These are phyloP conservation scores for Ophiostoma fasciatum DNA, from an alignment of 2,329 filamentous ascomycete species.

Conservation along the genomic window DNA sequence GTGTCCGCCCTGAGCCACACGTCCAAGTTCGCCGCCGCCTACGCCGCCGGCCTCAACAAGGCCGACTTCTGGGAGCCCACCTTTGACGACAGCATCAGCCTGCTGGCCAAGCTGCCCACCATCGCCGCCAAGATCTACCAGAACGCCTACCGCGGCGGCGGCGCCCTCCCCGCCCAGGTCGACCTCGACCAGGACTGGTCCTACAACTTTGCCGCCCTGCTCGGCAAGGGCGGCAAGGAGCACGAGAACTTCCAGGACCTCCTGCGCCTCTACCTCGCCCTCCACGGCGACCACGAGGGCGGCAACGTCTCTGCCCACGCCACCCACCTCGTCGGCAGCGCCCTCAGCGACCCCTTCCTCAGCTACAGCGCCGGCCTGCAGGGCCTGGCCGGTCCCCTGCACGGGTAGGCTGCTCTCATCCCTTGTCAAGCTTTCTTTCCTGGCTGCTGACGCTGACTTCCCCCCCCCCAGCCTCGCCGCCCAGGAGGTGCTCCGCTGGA, in stretches of 20 bases:
- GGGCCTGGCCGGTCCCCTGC: conserved; percentile 84
- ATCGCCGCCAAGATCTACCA: conserved; percentile 98
- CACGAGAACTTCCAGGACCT: conserved; percentile 94
- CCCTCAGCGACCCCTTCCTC: conserved; percentile 86
- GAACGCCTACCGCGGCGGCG: conserved; percentile 64
- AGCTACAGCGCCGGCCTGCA: conserved; percentile 93
- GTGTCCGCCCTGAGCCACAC: conserved; percentile 94
- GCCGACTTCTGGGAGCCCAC: conserved; percentile 98
- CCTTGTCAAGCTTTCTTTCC: neutral
- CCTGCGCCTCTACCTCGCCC: conserved; percentile 80
- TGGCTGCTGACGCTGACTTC: no score
- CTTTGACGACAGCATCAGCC: conserved; percentile 85
- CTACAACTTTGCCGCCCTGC: conserved; percentile 95
- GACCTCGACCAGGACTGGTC: conserved; percentile 89
- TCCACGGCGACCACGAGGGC: conserved; percentile 96
- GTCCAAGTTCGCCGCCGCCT: conserved; percentile 84
- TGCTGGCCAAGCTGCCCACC: conserved; percentile 90
- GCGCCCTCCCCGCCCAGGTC: conserved; percentile 58
- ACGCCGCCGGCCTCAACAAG: conserved; percentile 83
- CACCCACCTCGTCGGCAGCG: conserved; percentile 88
- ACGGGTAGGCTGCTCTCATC: conserved; percentile 38
- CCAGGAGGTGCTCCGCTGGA: conserved; percentile 94
- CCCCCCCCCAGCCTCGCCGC: conserved; percentile 60
- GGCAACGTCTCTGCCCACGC: conserved; percentile 94
- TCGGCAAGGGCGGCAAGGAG: conserved; percentile 76